Conservation (phyloP, 1,284 basidiomycete species). For the Erythrobasidium hasegawianum region DNA sequence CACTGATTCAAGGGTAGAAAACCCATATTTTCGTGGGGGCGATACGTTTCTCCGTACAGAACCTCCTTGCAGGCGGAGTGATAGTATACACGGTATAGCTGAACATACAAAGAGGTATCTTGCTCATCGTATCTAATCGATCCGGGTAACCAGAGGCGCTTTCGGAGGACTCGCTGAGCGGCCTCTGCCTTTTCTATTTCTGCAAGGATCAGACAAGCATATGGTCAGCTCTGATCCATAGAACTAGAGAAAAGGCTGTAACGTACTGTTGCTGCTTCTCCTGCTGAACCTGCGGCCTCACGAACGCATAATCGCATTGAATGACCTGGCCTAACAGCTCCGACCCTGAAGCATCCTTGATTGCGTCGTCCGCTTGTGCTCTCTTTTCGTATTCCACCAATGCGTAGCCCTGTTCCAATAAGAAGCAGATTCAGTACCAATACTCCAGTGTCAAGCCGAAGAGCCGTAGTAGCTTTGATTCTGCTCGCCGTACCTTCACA, state of each 20-base stretch:
- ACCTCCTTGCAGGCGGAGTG: no score
- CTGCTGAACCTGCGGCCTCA: conserved; percentile 62
- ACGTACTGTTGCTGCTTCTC: conserved; percentile 11
- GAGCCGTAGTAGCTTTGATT: background rate
- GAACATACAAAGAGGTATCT: background rate
- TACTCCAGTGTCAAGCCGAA: no score
- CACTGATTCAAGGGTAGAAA: no score
- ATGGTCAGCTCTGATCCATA: background rate
- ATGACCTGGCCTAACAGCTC: conserved; percentile 80
- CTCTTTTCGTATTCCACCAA: conserved; percentile 93
- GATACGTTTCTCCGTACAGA: no score
- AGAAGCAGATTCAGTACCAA: no score
- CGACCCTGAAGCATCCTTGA: conserved; percentile 75
- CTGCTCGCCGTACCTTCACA: conserved; percentile 70
- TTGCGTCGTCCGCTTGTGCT: conserved; percentile 86
- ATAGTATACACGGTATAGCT: background rate
- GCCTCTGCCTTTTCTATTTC: conserved; percentile 6
- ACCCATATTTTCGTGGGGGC: no score
- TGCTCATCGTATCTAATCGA: conserved; percentile 19
- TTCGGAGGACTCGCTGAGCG: conserved; percentile 33
- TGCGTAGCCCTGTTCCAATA: conserved; percentile 76
- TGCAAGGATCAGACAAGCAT: background rate
- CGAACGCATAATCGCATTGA: conserved; percentile 92
- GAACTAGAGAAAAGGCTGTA: background rate
- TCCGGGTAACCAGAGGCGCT: conserved; percentile 28